Percentiles rank a stretch among this genome's conserved stretches.
phyloP scores from a whole-genome alignment of 371 early-diverging fungal genomes.

The Actinomortierella ambigua region DNA sequence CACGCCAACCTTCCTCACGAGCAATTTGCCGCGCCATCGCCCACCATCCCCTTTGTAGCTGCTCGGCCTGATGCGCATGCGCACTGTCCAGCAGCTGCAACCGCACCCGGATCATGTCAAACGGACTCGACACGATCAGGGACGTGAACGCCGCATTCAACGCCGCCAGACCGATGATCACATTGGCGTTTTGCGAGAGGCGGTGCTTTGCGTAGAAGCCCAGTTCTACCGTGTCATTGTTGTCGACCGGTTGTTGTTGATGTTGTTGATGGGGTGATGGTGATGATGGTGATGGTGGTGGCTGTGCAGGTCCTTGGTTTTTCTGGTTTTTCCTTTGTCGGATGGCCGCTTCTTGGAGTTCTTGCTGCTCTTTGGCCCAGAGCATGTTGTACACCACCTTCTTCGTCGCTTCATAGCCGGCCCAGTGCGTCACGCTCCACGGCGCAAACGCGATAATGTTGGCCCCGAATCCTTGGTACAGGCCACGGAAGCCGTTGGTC shows the following conservation, averaged over 20 bases:
- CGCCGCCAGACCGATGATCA: constrained; percentile 40
- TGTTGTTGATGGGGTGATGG: too few relatives aligned
- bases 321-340: constrained; percentile 19
- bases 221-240: too few relatives aligned
- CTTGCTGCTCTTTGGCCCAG: constrained; percentile 19
- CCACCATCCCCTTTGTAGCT: constrained; percentile 41
- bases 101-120: constrained; percentile 44
- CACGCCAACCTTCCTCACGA: constrained; percentile 34
- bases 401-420: constrained; percentile 41
- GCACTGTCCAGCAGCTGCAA: constrained; percentile 33
- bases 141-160: constrained; percentile 26
- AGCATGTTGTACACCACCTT: constrained; percentile 31
- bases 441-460: constrained; percentile 32
- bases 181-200: constrained; percentile 26
- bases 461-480: constrained; percentile 38
- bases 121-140: constrained; percentile 25
- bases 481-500: constrained; percentile 35
- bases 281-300: too few relatives aligned
- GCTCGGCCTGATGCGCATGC: constrained; percentile 25
- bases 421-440: constrained; percentile 41
- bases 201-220: constrained; percentile 32
- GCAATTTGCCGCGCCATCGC: constrained; percentile 41
- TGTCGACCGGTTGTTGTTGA: too few relatives aligned
- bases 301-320: too few relatives aligned
- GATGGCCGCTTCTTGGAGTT: constrained; percentile 9